Conservation (phyloP, 768 basidiomycete genomes). For the Lactarius quietus region DNA sequence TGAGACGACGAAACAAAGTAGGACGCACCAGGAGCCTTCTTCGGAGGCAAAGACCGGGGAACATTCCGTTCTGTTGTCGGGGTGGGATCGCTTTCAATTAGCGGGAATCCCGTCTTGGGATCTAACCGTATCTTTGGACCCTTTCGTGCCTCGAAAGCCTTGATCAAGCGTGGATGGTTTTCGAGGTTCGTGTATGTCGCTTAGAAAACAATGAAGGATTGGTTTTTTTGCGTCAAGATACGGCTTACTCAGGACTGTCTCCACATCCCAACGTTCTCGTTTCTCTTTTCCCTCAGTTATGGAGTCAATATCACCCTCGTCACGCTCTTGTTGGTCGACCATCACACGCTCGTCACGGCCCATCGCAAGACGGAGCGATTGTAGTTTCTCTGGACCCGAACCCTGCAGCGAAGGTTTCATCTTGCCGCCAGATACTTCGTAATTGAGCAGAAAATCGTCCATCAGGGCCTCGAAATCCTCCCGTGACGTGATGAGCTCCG, state of each 20-base stretch:
- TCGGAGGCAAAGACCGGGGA: constrained; percentile 15
- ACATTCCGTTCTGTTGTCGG: constrained; percentile 20
- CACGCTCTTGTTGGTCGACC: constrained; percentile 41
- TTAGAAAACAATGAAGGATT: constrained; percentile 33
- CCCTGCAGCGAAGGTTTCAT: constrained; percentile 74
- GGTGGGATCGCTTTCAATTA: constrained; percentile 36
- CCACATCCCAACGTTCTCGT: constrained; percentile 90
- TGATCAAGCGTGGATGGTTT: constrained; percentile 91
- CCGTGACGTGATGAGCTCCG: constrained; percentile 73
- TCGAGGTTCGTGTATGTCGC: constrained; percentile 97
- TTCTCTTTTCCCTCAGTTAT: constrained; percentile 47
- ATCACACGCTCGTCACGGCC: constrained; percentile 63
- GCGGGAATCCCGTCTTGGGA: constrained; percentile 73
- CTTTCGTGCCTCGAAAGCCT: constrained; percentile 51
- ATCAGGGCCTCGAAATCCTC: constrained; percentile 90
- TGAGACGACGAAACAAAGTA: not conserved
- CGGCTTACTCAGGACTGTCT: constrained; percentile 85
- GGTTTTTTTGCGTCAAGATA: not conserved
- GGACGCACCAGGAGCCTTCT: constrained; percentile 7
- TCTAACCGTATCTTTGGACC: constrained; percentile 69
- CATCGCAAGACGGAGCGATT: constrained; percentile 72
- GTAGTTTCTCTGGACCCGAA: constrained; percentile 72
- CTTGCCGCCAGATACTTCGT: constrained; percentile 86
- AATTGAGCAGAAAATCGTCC: constrained; percentile 90
- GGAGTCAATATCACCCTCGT: constrained; percentile 42